Evolutionary conservation across 805 yeast species (phyloP).

Genomic region (Candida glaebosa): DNA sequence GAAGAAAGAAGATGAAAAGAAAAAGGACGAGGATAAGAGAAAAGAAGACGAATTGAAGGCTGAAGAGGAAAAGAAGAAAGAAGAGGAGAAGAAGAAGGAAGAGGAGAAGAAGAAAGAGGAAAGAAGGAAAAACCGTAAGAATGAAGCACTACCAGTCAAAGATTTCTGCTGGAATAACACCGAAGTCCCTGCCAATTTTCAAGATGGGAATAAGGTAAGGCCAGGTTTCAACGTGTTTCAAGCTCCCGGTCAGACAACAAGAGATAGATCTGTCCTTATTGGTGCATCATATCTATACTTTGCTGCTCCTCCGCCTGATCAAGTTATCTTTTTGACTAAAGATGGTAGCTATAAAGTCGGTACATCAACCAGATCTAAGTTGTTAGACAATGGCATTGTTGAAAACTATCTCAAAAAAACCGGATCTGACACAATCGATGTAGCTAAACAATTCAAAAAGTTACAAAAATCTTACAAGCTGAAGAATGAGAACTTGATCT

Average conservation of each 20-base stretch:
- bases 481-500: constrained; percentile 19
- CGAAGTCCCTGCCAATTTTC: constrained; percentile 12
- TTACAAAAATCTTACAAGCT: constrained; percentile 18
- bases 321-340: constrained; percentile 35
- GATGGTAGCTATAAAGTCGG: constrained; percentile 32
- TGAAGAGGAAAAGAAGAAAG: constrained; percentile 4
- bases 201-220: constrained; percentile 19
- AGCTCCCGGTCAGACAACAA: constrained; percentile 28
- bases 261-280: constrained; percentile 22
- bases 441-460: constrained; percentile 17
- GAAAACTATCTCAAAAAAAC: constrained; percentile 14
- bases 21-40: constrained; percentile 4
- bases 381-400: constrained; percentile 22
- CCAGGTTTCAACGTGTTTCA: constrained; percentile 38
- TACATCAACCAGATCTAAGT: constrained; percentile 10
- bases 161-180: constrained; percentile 19
- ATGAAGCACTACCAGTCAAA: constrained; percentile 5
- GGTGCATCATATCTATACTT: constrained; percentile 41
- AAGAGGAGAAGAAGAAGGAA: not conserved
- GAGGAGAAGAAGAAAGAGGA: not conserved
- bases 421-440: constrained; percentile 12
- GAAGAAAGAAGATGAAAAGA: constrained; percentile 1
- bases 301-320: constrained; percentile 35
- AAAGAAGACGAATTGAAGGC: constrained; percentile 7
- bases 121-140: constrained; percentile 3